Evolutionary conservation across 177 flowering plant species (phyloP), one percentile per base, ranked within the genome.

Genomic region (Vitis hybrid): DNA sequence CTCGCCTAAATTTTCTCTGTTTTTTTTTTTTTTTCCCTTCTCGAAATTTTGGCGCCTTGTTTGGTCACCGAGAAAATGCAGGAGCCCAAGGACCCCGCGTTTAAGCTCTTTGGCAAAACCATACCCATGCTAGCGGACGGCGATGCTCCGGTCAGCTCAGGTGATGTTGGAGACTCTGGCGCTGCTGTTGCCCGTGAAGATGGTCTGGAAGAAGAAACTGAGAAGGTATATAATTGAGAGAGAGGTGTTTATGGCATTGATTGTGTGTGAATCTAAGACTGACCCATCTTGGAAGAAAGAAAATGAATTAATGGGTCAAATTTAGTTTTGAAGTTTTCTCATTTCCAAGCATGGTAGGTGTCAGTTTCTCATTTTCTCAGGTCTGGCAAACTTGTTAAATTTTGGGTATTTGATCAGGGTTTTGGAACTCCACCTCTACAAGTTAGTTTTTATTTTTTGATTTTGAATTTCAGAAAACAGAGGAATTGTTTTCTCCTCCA

Each of bases 41-140:
- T 11, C 11, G 6, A 49, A 53, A 11, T 65, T 13, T 55, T 13
- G 14, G 13, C 13, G 49, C 67, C 55, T 30, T 59, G 67, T 59
- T 71, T 71, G 79, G 71, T 61, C 48, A 10, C 75, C 58, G 24
- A 58, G 57, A 64, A 73, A 81, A 84, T 83, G 90, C 72, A 27
- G 71, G 85, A 80, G 58, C 57, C 61, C n/a, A 82, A 80, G 74
- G 91, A 88, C 62, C 86, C 91, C 13, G 90, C 89, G 46, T 81
- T 93, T 58, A 93, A 82, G 83, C 81, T 93, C 50, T 93, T 93
- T 59, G 98, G 98, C 11, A 83, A 74, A 82, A 87, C 85, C 67
- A 91, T 91, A 56, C 75, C 78, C 2, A 41, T 86, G 52, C 75
- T 79, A 18, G 24, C 80, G 11, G 76, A 63, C 32, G 74, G 63